Evolutionary conservation across 257 asterid genomes (phyloP), one percentile per base, ranked within the genome.

Genomic region (Gentiana straminea): DNA sequence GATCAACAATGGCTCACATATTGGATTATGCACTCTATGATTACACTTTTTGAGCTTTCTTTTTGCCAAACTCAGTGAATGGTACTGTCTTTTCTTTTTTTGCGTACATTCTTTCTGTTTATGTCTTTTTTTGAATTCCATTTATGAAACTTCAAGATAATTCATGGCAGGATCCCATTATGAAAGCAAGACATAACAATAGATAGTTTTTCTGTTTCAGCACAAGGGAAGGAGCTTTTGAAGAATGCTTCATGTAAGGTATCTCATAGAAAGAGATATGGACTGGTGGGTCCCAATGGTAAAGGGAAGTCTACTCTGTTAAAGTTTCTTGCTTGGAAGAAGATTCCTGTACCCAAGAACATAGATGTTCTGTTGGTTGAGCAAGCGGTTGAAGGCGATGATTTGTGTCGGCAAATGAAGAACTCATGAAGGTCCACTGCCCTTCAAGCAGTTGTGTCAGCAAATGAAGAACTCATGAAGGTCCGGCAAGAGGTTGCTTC

Each of bases 281-380:
- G 73, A 33, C 38, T 68, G 73, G 68, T 68, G 7, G 70, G 74
- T 6, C 74, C 74, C 11, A 69, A 69, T 13, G 74, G 74, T 12
- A 59, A 36, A 60, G 73, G 73, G 13, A 68, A 68, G 51, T 62
- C 73, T 45, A 68, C 73, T 1, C 75, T 80, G 1, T 71, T 80
- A 49, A 80, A 80, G 75, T 83, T 80, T 39, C 83, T 80, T 65
- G 81, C 86, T 43, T 76, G 86, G 83, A 74, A 81, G 66, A 77
- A 76, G 71, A 71, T 79, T 53, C 83, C 86, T 2, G 86, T 80
- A 54, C 86, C 86, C 37, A 80, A 76, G 53, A 80, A 80, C 59
- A 80, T 80, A 37, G 83, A 80, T 62, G 83, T 80, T 35, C 86
- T 80, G 59, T 68, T 80, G 79, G 86, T 80, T 36, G 86, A 80